Evolutionary conservation across 805 yeast species (phyloP), one percentile per base, ranked within the genome.

Genomic region (Barnettozyma pratensis): DNA sequence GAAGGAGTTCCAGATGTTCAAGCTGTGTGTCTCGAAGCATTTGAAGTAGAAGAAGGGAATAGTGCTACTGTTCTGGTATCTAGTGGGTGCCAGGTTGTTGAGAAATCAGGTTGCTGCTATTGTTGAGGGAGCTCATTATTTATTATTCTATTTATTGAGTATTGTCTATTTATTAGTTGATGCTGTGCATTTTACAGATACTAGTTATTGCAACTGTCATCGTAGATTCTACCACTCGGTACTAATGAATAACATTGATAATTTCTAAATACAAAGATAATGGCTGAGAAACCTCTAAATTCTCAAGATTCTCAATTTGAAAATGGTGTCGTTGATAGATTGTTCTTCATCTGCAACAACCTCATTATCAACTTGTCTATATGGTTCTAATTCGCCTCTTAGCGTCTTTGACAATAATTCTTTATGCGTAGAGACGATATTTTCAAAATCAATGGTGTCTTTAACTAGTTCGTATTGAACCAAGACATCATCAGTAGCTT

Each of bases 401-500:
- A 96, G 81, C 39, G 90, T 79, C 75, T 91, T 92, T 48, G 79
- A 69, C 56, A 94, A 73, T 67, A 90, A 71, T 6, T 79, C 87
- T 42, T 72, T 69, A 69, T 94, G 91, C 44, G 73, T 73, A 46
- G 72, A 64, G 53, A 94, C 74, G 51, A 89, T 81, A 14, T 70
- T 67, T 41, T 75, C 81, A 48, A 91, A 73, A 29, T 76, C 80
- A 59, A 86, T 77, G 51, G 87, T 81, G 55, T 79, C 81, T 55
- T 81, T 77, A 49, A 71, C 57, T 52, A 90, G 65, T 54, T 80
- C 72, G 70, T 87, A 87, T 70, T 92, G 90, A 51, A 94, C 96
- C 54, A 79, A 68, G 45, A 94, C 95, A 59, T 94, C 99, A 66
- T 94, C 99, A 41, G 97, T 92, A 53, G 96, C 91, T 64, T 87